Conservation (phyloP, 2,329 filamentous ascomycete genomes). For the Aureobasidium sp. region DNA sequence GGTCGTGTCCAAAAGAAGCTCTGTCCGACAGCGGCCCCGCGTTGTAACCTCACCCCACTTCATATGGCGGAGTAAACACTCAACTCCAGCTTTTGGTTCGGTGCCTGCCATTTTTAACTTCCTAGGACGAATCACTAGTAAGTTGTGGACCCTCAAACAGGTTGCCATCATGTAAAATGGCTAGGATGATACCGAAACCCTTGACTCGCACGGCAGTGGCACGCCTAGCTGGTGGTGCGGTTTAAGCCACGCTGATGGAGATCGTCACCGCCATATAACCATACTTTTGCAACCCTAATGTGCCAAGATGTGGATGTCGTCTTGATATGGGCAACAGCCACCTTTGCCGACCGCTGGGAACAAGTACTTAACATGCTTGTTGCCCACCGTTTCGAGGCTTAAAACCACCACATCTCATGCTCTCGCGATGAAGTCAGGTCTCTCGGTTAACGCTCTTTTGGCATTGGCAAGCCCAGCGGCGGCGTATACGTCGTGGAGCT, state of each 20-base stretch:
- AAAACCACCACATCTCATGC: not conserved
- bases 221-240: too few relatives aligned
- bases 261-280: not conserved
- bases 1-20: not conserved
- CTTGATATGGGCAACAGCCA: not conserved
- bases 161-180: too few relatives aligned
- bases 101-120: not conserved
- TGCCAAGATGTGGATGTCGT: not conserved
- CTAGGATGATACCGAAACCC: not conserved
- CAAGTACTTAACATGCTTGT: not conserved
- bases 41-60: not conserved
- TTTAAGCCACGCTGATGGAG: not conserved
- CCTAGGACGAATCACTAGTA: not conserved
- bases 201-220: not conserved
- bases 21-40: not conserved
- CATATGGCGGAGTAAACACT: not conserved
- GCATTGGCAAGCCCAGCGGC: not conserved
- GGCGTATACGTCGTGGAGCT: constrained; percentile 12
- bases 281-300: not conserved
- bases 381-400: not conserved
- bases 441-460: not conserved
- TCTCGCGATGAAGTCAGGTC: not conserved
- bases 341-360: not conserved
- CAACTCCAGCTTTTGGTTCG: not conserved
- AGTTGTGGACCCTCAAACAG: not conserved